Evolutionary conservation across 2,329 filamentous ascomycete genomes (phyloP).

Genomic region (Paraconiothyrium brasiliense): DNA sequence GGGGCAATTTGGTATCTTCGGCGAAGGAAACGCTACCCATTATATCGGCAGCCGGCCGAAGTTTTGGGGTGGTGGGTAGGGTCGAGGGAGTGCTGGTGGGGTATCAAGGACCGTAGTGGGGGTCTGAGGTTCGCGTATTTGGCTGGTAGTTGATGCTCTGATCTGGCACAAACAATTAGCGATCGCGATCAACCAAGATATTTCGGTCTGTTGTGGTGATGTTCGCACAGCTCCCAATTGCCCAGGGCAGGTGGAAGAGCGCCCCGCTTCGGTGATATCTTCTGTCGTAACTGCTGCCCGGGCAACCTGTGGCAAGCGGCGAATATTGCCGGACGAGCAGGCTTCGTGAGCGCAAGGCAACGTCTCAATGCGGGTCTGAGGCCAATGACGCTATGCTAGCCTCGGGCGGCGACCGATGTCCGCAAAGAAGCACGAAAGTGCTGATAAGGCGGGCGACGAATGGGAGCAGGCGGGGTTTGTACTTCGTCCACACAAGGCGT

Average conservation of each 20-base stretch:
- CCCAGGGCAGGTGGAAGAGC: slow-evolving; percentile 19
- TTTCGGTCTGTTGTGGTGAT: neutral
- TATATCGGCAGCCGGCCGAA: slow-evolving; percentile 63
- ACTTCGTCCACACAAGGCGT: slow-evolving; percentile 21
- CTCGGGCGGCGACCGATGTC: slow-evolving; percentile 37
- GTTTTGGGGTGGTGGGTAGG: slow-evolving; percentile 30
- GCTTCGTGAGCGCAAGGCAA: slow-evolving; percentile 31
- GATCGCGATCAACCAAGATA: neutral
- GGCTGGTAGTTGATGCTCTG: slow-evolving; percentile 38
- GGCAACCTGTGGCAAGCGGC: slow-evolving; percentile 9
- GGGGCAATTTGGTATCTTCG: slow-evolving; percentile 60
- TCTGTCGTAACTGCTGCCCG: slow-evolving; percentile 1
- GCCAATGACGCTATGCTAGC: slow-evolving; percentile 34
- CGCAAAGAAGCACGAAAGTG: slow-evolving; percentile 30
- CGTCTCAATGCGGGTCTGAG: slow-evolving; percentile 27
- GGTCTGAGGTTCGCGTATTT: slow-evolving; percentile 33
- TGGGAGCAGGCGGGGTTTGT: slow-evolving; percentile 41
- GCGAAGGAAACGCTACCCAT: slow-evolving; percentile 64
- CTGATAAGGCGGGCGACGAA: slow-evolving; percentile 49
- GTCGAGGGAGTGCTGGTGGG: slow-evolving; percentile 23
- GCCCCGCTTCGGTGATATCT: slow-evolving; percentile 20
- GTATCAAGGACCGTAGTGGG: slow-evolving; percentile 34
- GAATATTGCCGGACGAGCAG: slow-evolving; percentile 27
- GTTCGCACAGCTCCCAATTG: slow-evolving; percentile 25
- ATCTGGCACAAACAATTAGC: slow-evolving; percentile 20